Conservation (phyloP, 495 filamentous ascomycete species). For the Filosporella fistucella region DNA sequence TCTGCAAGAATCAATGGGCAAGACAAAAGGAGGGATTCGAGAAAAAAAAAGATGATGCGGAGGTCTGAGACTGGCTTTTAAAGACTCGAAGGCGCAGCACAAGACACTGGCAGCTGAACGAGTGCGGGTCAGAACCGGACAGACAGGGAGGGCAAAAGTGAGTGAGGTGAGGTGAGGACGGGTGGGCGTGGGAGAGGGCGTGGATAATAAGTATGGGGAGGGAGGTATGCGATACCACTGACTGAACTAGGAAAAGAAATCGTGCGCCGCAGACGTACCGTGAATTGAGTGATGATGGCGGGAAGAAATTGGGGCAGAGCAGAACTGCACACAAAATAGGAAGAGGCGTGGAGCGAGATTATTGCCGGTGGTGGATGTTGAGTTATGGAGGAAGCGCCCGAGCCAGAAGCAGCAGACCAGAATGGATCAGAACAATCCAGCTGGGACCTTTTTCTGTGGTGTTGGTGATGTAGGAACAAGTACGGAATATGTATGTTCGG, state of each 20-base stretch:
- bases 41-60: background rate
- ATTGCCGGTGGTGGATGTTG: too few species aligned
- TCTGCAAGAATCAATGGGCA: too few species aligned
- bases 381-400: too few species aligned
- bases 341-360: too few species aligned
- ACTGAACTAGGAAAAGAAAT: background rate
- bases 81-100: background rate
- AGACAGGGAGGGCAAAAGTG: background rate
- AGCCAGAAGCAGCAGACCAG: background rate
- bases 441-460: slow-evolving; percentile 6
- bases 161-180: background rate
- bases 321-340: too few species aligned
- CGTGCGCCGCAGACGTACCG: background rate
- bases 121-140: background rate
- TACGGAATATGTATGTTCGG: too few species aligned
- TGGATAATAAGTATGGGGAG: background rate
- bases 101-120: background rate
- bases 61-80: too few species aligned
- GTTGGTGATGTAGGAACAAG: slow-evolving; percentile 13
- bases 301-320: background rate
- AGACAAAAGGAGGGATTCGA: too few species aligned
- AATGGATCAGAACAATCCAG: background rate
- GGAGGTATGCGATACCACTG: background rate
- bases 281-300: too few species aligned
- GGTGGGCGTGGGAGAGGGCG: background rate